A percentile compares a stretch with the other conserved stretches of the same genome.
Conservation (phyloP, 768 basidiomycete species). For the Daedaleopsis sinensis region DNA sequence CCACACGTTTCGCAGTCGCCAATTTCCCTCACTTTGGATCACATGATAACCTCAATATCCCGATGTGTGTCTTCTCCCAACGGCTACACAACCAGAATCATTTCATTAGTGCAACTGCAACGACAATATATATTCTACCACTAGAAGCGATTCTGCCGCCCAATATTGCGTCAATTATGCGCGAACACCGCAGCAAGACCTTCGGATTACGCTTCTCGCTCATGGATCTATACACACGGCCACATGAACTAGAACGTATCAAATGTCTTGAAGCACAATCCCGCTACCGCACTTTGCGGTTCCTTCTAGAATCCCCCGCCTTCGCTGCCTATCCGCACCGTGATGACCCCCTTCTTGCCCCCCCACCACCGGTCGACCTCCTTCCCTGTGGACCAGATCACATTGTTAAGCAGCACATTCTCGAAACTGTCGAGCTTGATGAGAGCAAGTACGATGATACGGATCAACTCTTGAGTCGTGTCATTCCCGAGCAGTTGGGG, state of each 20-base stretch:
- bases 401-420: slow-evolving; percentile 12
- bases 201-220: no score
- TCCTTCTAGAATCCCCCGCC: slow-evolving; percentile 3
- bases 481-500: not conserved
- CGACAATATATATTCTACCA: not conserved
- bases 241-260: no score
- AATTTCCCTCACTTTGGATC: not conserved
- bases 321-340: slow-evolving; percentile 8
- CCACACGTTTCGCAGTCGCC: no score
- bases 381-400: slow-evolving; percentile 23
- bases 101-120: slow-evolving; percentile 8
- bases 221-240: no score
- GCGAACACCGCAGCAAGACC: no score
- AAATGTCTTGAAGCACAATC: not conserved
- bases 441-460: slow-evolving; percentile 29
- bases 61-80: slow-evolving; percentile 2
- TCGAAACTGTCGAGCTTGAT: slow-evolving; percentile 21
- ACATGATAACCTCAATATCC: slow-evolving; percentile 17
- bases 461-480: slow-evolving; percentile 12
- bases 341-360: not conserved
- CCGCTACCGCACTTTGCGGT: not conserved
- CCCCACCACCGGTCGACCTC: slow-evolving; percentile 22
- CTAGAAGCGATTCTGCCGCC: not conserved
- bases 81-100: not conserved
- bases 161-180: no score